Percentiles rank a stretch among this genome's conserved stretches.
Evolutionary conservation across 345 rosid genomes (phyloP).

Genomic region (Firmiana major): DNA sequence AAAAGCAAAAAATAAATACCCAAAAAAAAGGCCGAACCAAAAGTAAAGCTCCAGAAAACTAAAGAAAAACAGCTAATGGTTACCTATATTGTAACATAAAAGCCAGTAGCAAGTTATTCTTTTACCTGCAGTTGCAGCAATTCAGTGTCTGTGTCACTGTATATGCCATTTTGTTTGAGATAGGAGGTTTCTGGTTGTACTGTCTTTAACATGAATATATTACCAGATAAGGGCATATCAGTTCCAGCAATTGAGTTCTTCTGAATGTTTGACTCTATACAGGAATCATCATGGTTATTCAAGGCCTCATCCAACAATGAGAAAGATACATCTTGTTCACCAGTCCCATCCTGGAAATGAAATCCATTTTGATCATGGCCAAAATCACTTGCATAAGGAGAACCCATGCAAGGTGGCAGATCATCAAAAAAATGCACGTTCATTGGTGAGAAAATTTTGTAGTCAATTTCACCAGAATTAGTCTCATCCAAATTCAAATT

Average conservation of each 20-base stretch:
- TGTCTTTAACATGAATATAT: conserved; percentile 2
- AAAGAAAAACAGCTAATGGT: not conserved
- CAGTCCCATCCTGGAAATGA: conserved; percentile 51
- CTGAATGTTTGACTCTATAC: conserved; percentile 35
- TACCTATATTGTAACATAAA: not conserved
- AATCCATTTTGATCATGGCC: conserved; percentile 48
- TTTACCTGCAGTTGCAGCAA: conserved; percentile 42
- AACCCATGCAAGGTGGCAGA: conserved; percentile 34
- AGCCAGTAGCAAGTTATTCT: not conserved
- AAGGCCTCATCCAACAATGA: conserved; percentile 52
- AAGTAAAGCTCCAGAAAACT: not conserved
- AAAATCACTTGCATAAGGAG: conserved; percentile 64
- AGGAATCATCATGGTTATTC: conserved; percentile 39
- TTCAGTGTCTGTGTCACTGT: conserved; percentile 18
- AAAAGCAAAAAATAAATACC: not conserved
- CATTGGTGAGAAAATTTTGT: conserved; percentile 44
- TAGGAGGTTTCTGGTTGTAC: conserved; percentile 22
- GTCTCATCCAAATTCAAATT: conserved; percentile 24
- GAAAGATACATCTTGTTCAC: conserved; percentile 49
- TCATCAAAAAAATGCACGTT: conserved; percentile 34
- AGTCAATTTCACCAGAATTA: conserved; percentile 30
- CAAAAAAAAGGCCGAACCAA: not conserved
- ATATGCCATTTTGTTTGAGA: conserved; percentile 18
- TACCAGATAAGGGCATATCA: conserved; percentile 27
- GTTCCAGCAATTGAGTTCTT: conserved; percentile 27